Evolutionary conservation across 768 basidiomycete genomes (phyloP).

Genomic region (Leccinellum luteum): DNA sequence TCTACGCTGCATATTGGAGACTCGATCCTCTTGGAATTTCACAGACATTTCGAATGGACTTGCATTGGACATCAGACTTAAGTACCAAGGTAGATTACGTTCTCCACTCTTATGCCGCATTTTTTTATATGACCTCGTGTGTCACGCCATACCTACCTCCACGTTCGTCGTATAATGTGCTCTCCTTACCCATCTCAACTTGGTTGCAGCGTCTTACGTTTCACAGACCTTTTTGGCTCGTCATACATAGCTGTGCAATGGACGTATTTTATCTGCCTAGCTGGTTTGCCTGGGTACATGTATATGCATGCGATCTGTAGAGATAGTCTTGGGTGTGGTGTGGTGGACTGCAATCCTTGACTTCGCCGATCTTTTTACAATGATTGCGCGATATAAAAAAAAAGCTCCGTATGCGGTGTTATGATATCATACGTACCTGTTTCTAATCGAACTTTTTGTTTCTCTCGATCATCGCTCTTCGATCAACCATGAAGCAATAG

Average conservation of each 20-base stretch:
- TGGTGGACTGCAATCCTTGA: neutral
- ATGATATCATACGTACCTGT: neutral
- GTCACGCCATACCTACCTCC: constrained; percentile 8
- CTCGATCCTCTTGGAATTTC: constrained; percentile 13
- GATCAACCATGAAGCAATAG: neutral
- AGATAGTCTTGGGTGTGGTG: neutral
- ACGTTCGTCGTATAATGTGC: constrained; percentile 24
- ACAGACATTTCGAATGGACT: constrained; percentile 28
- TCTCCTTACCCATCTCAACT: constrained; percentile 8
- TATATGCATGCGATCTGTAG: neutral
- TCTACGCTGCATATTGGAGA: neutral
- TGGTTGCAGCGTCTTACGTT: neutral
- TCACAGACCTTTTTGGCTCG: neutral
- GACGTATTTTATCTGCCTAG: neutral
- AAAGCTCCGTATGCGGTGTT: neutral
- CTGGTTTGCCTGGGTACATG: neutral
- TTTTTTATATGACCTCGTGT: constrained; percentile 15
- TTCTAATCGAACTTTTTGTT: neutral
- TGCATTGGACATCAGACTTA: constrained; percentile 29
- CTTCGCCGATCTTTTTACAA: neutral
- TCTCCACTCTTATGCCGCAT: constrained; percentile 21
- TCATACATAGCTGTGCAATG: neutral
- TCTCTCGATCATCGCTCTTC: neutral
- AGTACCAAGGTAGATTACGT: constrained; percentile 28
- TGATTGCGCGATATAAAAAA: neutral